Evolutionary conservation across 148 eudicot species (phyloP).

Genomic region (Vaccinium vitisidaea): DNA sequence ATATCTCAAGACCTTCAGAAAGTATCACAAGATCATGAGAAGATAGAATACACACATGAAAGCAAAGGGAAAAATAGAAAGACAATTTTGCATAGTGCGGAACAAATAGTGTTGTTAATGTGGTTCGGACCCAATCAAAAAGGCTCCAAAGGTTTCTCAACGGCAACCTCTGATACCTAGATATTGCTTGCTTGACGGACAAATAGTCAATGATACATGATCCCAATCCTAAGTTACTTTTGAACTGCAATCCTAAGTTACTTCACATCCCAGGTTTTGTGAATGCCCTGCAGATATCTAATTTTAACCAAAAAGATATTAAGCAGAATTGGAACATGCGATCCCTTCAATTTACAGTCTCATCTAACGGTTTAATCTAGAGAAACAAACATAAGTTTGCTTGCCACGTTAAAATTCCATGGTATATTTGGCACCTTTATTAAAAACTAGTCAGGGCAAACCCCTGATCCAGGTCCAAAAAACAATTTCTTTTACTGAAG

Average conservation of each 20-base stretch:
- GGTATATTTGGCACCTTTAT: background rate
- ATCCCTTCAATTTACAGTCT: too few species aligned
- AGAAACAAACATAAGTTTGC: too few species aligned
- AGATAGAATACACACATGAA: background rate
- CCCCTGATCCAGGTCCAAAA: background rate
- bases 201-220: too few species aligned
- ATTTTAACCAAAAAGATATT: too few species aligned
- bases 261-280: too few species aligned
- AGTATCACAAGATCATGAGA: background rate
- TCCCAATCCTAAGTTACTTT: too few species aligned
- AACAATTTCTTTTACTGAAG: background rate
- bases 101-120: background rate
- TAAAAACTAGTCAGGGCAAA: background rate
- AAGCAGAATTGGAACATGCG: too few species aligned
- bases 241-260: too few species aligned
- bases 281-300: too few species aligned
- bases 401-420: too few species aligned
- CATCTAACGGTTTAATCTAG: too few species aligned
- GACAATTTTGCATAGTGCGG: background rate
- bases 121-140: background rate
- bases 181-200: too few species aligned
- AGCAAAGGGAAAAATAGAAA: background rate
- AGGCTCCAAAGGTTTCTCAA: background rate
- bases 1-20: conserved; percentile 77
- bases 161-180: background rate